Conservation (phyloP, 768 basidiomycete genomes). For the Pleurotus eryngii region DNA sequence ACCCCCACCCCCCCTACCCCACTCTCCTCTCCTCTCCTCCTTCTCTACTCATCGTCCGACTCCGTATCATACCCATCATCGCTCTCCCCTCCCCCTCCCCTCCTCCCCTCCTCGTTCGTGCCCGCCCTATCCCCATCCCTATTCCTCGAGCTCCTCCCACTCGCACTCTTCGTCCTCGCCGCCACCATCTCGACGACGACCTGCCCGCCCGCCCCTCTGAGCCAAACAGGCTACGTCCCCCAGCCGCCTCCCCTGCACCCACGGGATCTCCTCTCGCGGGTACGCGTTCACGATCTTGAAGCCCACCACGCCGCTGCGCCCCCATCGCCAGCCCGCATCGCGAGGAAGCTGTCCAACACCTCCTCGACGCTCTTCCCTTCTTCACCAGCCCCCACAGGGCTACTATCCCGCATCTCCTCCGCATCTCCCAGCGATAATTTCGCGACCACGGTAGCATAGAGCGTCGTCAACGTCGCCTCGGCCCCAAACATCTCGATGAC, state of each 20-base stretch:
- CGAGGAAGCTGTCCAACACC: no score
- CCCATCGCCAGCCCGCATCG: conserved; percentile 3
- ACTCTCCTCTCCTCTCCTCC: no score
- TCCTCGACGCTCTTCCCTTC: no score
- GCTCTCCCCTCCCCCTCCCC: neutral
- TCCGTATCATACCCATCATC: conserved; percentile 62
- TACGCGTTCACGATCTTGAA: conserved; percentile 71
- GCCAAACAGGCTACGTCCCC: conserved; percentile 41
- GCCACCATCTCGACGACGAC: conserved; percentile 53
- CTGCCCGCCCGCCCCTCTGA: conserved; percentile 54
- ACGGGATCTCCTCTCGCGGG: conserved; percentile 63
- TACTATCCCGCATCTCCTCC: conserved; percentile 14
- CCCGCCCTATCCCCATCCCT: conserved; percentile 48
- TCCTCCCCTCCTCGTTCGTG: neutral
- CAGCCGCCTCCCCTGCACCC: conserved; percentile 36
- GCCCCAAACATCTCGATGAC: conserved; percentile 54
- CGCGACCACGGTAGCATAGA: conserved; percentile 58
- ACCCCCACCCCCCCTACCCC: no score
- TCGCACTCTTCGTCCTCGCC: conserved; percentile 15
- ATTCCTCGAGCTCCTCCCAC: conserved; percentile 51
- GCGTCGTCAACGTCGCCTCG: conserved; percentile 48
- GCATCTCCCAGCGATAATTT: conserved; percentile 36
- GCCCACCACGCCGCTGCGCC: conserved; percentile 52
- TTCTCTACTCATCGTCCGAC: conserved; percentile 29
- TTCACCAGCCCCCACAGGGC: no score